Evolutionary conservation across 2,329 filamentous ascomycete species (phyloP), one percentile per base, ranked within the genome.

Genomic region (Ascochyta fabae): DNA sequence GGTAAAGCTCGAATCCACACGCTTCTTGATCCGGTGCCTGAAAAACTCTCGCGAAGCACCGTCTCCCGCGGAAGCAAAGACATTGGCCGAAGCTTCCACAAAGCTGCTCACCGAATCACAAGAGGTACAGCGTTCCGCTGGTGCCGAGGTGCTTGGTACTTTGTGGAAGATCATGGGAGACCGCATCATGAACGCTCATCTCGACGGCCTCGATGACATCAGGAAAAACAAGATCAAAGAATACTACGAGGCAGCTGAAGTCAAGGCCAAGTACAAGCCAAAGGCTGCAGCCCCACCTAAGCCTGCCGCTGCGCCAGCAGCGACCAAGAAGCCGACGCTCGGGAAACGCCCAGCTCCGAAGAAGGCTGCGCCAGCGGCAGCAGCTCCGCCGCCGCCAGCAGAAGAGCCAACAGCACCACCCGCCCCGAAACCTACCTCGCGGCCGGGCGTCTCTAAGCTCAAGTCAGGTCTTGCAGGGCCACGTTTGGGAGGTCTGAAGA

Each of bases 81-180:
- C 86, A 7, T 92, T 98, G 49, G 91, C 92, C n/a, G 95, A 98
- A 67, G 85, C 87, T 1, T 88, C 87, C 26, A 97, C 94, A 70
- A 98, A 96, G 75, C 81, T 98, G 7, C 82, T 99, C 15, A 88
- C 93, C 0, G 95, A 99, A 73, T 94, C 91, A 0, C 93, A 88
- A 64, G 93, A 96, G 66, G 88, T 84, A 3, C 86, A 96, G 56
- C 87, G 95, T 77, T 89, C 94, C 44, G 92, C 92, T 27, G 95
- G 93, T 74, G 93, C 93, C 13, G 95, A 99, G 75, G 88, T 95
- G 31, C 81, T 99, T 3, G 95, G 96, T 61, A 96, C 93, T 0
- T 77, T 99, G 45, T 98, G 97, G 95, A 99, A 98, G 79, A 98
- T 99, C 51, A 91, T 98, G 79, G 94, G 95, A 38, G 96, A 99